These are phyloP conservation scores for Cordyceps pruinosa DNA, from an alignment of 2,329 filamentous ascomycete genomes.

Conservation along the genomic window DNA sequence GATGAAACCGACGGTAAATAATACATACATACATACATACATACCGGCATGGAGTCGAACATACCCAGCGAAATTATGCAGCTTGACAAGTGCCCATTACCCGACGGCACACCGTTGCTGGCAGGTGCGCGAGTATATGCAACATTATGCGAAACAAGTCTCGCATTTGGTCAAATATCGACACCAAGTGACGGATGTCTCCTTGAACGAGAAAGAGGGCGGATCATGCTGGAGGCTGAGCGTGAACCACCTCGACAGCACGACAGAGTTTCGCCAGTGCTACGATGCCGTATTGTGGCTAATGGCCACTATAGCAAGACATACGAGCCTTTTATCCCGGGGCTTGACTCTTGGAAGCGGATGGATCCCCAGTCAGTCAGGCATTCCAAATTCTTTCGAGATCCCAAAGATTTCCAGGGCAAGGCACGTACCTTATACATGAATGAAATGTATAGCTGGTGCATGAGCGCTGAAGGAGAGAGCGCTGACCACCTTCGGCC, in stretches of 20 bases:
- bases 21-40: too few species aligned
- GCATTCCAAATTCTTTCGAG: constrained; percentile 4
- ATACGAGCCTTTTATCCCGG: constrained; percentile 2
- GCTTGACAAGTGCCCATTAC: background rate
- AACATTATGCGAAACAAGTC: background rate
- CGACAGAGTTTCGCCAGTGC: background rate
- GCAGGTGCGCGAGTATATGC: constrained; percentile 2
- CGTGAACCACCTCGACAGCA: background rate
- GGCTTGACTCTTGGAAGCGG: background rate
- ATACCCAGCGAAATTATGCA: constrained; percentile 3
- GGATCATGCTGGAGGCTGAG: background rate
- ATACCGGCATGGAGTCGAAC: constrained; percentile 6
- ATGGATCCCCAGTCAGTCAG: background rate
- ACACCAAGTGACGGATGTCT: constrained; percentile 3
- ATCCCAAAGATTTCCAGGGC: background rate
- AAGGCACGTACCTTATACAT: constrained; percentile 1
- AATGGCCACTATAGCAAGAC: background rate
- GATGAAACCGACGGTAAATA: too few species aligned
- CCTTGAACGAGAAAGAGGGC: background rate
- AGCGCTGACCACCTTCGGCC: background rate
- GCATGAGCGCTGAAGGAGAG: background rate
- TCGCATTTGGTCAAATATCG: constrained; percentile 1
- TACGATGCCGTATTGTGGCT: background rate
- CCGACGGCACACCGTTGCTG: background rate
- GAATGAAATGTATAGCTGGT: background rate